phyloP scores from a whole-genome alignment of 2,329 filamentous ascomycete species.

The Trichoderma koningii region DNA sequence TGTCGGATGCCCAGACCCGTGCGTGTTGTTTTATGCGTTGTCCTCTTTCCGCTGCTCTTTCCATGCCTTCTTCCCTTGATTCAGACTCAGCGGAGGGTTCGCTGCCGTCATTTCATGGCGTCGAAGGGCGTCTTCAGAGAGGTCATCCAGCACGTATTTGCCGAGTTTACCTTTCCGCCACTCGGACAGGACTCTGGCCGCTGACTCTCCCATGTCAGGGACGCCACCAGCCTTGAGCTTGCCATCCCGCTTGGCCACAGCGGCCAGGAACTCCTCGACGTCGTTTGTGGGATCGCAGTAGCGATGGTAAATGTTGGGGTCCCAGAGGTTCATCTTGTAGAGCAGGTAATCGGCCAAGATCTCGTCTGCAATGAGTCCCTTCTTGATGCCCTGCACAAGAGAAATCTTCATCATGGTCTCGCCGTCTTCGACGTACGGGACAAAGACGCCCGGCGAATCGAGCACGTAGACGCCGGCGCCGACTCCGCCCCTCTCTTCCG shows the following conservation, averaged over 20 bases:
- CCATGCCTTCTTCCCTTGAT: constrained; percentile 67
- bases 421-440: constrained; percentile 83
- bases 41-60: constrained; percentile 57
- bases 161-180: constrained; percentile 81
- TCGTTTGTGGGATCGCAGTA: constrained; percentile 81
- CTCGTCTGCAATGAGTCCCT: constrained; percentile 75
- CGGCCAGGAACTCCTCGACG: constrained; percentile 68
- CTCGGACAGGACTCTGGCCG: constrained; percentile 76
- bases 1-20: neutral
- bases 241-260: constrained; percentile 73
- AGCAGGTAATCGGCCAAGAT: constrained; percentile 89
- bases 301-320: constrained; percentile 61
- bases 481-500: constrained; percentile 46
- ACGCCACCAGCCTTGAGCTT: constrained; percentile 72
- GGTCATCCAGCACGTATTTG: constrained; percentile 75
- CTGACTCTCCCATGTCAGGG: constrained; percentile 71
- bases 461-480: constrained; percentile 75
- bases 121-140: constrained; percentile 61
- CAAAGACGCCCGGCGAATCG: constrained; percentile 93
- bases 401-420: constrained; percentile 95
- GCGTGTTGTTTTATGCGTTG: neutral
- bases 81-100: constrained; percentile 60
- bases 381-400: constrained; percentile 86
- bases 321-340: constrained; percentile 73
- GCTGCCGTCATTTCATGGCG: constrained; percentile 50